Evolutionary conservation across 106 monocot genomes (phyloP).

Genomic region (Acorus gramineus): DNA sequence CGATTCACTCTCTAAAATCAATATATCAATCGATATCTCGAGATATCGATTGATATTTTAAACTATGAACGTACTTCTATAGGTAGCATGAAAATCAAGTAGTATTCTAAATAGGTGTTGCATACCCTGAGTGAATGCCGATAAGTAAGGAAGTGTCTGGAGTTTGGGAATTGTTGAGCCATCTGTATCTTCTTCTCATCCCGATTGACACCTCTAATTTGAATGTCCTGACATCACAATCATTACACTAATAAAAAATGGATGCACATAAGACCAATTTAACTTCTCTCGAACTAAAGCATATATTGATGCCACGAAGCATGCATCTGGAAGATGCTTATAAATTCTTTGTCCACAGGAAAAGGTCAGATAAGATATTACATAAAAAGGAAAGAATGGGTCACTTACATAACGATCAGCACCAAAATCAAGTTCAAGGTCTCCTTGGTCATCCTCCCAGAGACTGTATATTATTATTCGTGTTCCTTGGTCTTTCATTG

Average conservation of each 20-base stretch:
- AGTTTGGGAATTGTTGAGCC: slow-evolving; percentile 74
- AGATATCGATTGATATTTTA: too few species aligned
- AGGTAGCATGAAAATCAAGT: too few species aligned
- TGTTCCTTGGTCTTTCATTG: slow-evolving; percentile 61
- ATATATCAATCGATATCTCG: too few species aligned
- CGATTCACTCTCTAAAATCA: too few species aligned
- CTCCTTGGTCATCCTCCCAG: slow-evolving; percentile 87
- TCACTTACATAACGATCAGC: slow-evolving; percentile 44
- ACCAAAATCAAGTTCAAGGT: slow-evolving; percentile 83
- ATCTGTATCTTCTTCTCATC: slow-evolving; percentile 87
- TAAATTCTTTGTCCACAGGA: not conserved
- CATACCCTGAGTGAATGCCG: slow-evolving; percentile 78
- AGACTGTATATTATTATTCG: slow-evolving; percentile 84
- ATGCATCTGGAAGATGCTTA: not conserved
- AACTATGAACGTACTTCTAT: too few species aligned
- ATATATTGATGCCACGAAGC: too few species aligned
- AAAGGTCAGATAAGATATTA: not conserved
- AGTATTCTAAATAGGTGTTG: too few species aligned
- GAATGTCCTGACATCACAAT: slow-evolving; percentile 72
- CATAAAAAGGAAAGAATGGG: not conserved
- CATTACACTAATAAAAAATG: not conserved
- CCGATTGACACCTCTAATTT: slow-evolving; percentile 74
- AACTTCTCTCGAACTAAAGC: too few species aligned
- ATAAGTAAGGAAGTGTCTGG: slow-evolving; percentile 80
- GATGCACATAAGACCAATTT: too few species aligned